These are phyloP conservation scores for Geotrichum cucujoidarum DNA, from an alignment of 1,139 yeast genomes.

Conservation along the genomic window DNA sequence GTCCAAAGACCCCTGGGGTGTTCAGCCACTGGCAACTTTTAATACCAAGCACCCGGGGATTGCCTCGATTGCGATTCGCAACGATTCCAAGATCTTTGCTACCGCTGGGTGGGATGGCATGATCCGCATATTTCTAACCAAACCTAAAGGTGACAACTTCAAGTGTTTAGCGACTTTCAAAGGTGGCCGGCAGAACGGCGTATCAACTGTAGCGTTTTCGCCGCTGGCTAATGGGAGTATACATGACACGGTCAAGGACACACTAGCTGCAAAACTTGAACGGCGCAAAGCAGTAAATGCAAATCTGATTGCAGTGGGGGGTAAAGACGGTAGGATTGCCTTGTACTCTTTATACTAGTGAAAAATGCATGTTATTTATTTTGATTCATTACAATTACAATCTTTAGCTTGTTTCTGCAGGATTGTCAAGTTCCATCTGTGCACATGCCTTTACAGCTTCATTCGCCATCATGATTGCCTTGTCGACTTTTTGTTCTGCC, in stretches of 20 bases:
- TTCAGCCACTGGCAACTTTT: constrained; percentile 7
- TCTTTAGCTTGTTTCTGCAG: not conserved
- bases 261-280: constrained; percentile 13
- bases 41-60: constrained; percentile 34
- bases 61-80: constrained; percentile 29
- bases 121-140: constrained; percentile 32
- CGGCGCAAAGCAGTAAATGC: constrained; percentile 8
- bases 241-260: not conserved
- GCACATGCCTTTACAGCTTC: constrained; percentile 5
- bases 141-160: constrained; percentile 13
- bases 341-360: constrained; percentile 32
- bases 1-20: constrained; percentile 9
- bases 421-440: not conserved
- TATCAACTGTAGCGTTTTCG: constrained; percentile 29
- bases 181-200: constrained; percentile 32
- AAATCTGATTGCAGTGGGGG: constrained; percentile 38
- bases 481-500: constrained; percentile 8
- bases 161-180: constrained; percentile 32
- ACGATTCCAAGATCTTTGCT: constrained; percentile 33
- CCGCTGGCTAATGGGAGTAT: constrained; percentile 17
- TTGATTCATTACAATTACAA: no score
- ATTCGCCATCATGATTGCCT: constrained; percentile 11
- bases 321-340: constrained; percentile 38
- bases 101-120: constrained; percentile 42
- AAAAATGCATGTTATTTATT: constrained; percentile 2